Evolutionary conservation across 345 rosid species (phyloP), one percentile per base, ranked within the genome.

Genomic region (Acer saccharum): DNA sequence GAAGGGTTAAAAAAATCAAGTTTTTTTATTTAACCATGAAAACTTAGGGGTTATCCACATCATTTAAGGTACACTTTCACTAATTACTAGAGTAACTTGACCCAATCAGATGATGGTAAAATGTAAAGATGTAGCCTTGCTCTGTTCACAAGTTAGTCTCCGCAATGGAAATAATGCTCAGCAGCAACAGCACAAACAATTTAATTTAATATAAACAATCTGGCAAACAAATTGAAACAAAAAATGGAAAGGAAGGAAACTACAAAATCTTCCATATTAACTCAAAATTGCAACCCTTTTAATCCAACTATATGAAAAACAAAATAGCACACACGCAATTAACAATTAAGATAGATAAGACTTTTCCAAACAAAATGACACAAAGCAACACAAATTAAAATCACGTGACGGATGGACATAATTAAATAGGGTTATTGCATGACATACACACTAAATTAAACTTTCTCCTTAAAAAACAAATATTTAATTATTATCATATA

Each of bases 401-500:
- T 39, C 10, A 13, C 1, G 39, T 27, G 62, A 60, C 12, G 8
- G 12, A 10, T 35, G 13, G 55, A 41, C 55, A 60, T 60, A 8
- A 57, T 11, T 58, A 5, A 58, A 16, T 62, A 21, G 11, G 17
- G 7, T 41, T 17, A 57, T 39, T 3, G 17, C 57, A 23, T 44
- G 44, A 62, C 16, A 44, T 44, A 29, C 27, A 2, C 39, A 55
- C 35, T 35, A 13, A 39, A 23, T 48, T 44, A 46, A 13, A 43
- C 27, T 35, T n/a, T 29, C 11, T 29, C 72, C 18, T 3, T n/a
- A 57, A 29, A 27, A 64, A 60, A 61, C 5, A 14, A 69, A 46
- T 29, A 58, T 48, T 32, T 44, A 79, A 79, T 21, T 43, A 62
- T 21, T 8, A 11, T 10, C 21, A 76, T 43, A 48, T 88, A 94